Evolutionary conservation across 2,329 filamentous ascomycete genomes (phyloP).

Genomic region (Fusarium sp.): DNA sequence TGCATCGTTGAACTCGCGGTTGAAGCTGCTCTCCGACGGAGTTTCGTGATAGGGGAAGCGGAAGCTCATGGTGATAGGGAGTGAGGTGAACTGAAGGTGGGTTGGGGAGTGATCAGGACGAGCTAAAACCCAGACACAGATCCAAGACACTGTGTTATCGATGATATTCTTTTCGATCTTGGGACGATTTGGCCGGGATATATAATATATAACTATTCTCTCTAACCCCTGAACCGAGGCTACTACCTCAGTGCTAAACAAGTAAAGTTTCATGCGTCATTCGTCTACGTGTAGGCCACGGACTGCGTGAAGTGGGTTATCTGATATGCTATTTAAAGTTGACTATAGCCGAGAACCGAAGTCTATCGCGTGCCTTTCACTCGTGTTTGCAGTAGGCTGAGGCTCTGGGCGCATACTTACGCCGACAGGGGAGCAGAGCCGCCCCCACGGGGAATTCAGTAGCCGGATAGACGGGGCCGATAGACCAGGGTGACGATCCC

Average conservation of each 20-base stretch:
- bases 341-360: background rate
- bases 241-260: fast-evolving
- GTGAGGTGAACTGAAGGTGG: fast-evolving
- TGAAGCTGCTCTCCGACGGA: fast-evolving
- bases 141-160: no score
- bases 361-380: background rate
- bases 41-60: background rate
- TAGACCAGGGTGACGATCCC: background rate
- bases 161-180: background rate
- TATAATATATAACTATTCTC: background rate
- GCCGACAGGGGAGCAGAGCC: background rate
- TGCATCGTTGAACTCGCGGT: background rate
- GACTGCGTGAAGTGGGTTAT: no score
- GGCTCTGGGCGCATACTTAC: background rate
- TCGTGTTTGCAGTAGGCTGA: background rate
- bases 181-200: fast-evolving
- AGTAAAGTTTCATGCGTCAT: background rate
- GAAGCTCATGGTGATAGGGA: background rate
- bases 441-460: background rate
- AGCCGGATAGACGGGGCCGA: no score
- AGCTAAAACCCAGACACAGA: background rate
- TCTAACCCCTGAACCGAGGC: background rate
- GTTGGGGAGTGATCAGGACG: fast-evolving
- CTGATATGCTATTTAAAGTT: background rate
- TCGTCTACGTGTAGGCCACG: background rate